Evolutionary conservation across 495 filamentous ascomycete genomes (phyloP).

Genomic region (Massariosphaeria phaeospora): DNA sequence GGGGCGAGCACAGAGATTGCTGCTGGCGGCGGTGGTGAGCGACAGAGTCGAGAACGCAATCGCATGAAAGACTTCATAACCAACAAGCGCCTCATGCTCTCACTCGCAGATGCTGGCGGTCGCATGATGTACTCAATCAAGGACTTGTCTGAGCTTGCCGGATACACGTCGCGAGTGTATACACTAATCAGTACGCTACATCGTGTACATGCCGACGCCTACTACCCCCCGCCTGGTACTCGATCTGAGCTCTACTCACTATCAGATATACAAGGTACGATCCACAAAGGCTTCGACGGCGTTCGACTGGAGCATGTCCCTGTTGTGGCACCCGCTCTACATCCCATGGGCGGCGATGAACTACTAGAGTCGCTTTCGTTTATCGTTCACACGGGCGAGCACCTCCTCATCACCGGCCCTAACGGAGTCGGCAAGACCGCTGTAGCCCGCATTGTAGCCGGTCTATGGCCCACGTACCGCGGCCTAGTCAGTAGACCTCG

Average conservation of each 20-base stretch:
- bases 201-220: slow-evolving; percentile 83
- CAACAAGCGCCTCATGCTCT: slow-evolving; percentile 97
- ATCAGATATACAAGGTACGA: slow-evolving; percentile 85
- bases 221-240: slow-evolving; percentile 62
- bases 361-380: slow-evolving; percentile 83
- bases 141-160: slow-evolving; percentile 92
- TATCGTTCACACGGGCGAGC: slow-evolving; percentile 82
- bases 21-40: slow-evolving; percentile 36
- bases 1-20: slow-evolving; percentile 64
- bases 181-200: slow-evolving; percentile 91
- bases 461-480: slow-evolving; percentile 94
- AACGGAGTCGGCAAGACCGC: slow-evolving; percentile 94
- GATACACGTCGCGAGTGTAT: slow-evolving; percentile 93
- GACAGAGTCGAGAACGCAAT: slow-evolving; percentile 59
- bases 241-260: slow-evolving; percentile 79
- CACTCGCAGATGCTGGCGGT: slow-evolving; percentile 90
- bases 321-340: slow-evolving; percentile 78
- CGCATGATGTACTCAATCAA: slow-evolving; percentile 99
- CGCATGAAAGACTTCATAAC: slow-evolving; percentile 99
- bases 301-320: slow-evolving; percentile 91
- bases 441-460: slow-evolving; percentile 82
- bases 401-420: slow-evolving; percentile 88
- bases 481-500: slow-evolving; percentile 84
- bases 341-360: slow-evolving; percentile 81
- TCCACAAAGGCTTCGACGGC: slow-evolving; percentile 90